Percentiles rank a stretch among this genome's conserved stretches.
phyloP scores from a whole-genome alignment of 2,329 filamentous ascomycete species.

The Ilyonectria robusta region DNA sequence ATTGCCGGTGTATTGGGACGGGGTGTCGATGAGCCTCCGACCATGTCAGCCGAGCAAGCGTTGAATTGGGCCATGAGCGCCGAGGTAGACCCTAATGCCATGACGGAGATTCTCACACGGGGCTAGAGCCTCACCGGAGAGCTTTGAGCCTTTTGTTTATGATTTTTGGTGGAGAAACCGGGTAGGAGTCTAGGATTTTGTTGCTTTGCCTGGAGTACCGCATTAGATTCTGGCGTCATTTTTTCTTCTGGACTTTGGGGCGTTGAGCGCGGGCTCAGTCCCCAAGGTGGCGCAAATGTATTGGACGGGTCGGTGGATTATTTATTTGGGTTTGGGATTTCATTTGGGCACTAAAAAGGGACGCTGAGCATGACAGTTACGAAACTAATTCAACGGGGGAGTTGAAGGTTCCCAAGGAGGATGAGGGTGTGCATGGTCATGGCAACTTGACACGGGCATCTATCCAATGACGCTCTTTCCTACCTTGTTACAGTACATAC shows the following conservation, averaged over 20 bases:
- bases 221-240: conserved; percentile 39
- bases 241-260: conserved; percentile 27
- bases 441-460: conserved; percentile 22
- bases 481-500: conserved; percentile 31
- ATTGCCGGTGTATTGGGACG: conserved; percentile 52
- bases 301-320: conserved; percentile 31
- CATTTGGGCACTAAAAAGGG: conserved; percentile 41
- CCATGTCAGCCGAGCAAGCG: conserved; percentile 48
- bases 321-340: conserved; percentile 28
- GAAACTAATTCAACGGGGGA: conserved; percentile 41
- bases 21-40: conserved; percentile 43
- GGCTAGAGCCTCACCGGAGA: conserved; percentile 28
- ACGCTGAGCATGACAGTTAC: conserved; percentile 44
- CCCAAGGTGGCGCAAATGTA: conserved; percentile 37
- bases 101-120: conserved; percentile 38
- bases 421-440: conserved; percentile 26
- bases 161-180: conserved; percentile 8
- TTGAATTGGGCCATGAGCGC: conserved; percentile 49
- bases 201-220: conserved; percentile 37
- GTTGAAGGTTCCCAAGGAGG: conserved; percentile 38
- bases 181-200: conserved; percentile 32
- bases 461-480: conserved; percentile 22
- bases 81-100: conserved; percentile 40
- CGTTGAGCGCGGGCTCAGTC: conserved; percentile 41
- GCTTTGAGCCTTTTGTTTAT: conserved; percentile 17